phyloP scores from a whole-genome alignment of 176 grass and related monocot genomes.

The Phoenix dactylifera region DNA sequence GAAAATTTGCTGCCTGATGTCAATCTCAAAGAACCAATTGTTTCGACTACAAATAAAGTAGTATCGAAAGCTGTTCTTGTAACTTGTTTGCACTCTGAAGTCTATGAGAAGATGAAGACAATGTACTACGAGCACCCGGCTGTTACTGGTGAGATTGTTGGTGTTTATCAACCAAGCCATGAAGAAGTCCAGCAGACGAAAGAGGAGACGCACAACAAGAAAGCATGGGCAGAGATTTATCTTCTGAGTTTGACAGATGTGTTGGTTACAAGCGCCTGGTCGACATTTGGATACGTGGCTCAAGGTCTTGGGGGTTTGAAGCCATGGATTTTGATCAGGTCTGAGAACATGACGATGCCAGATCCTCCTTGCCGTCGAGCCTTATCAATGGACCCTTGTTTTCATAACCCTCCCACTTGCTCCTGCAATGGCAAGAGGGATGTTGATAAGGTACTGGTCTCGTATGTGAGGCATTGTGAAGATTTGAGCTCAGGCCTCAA shows the following conservation, averaged over 20 bases:
- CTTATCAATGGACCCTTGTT: conserved; percentile 17
- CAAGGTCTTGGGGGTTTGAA: conserved; percentile 7
- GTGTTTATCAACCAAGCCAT: conserved; percentile 17
- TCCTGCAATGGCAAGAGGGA: conserved; percentile 2
- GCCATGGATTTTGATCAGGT: conserved; percentile 14
- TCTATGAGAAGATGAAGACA: conserved; percentile 10
- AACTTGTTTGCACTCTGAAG: background rate
- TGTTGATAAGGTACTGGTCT: background rate
- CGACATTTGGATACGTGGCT: conserved; percentile 17
- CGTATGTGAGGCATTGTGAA: conserved; percentile 8
- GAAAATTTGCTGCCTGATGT: background rate
- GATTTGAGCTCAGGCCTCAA: conserved; percentile 3
- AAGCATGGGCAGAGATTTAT: conserved; percentile 14
- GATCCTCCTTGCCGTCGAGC: background rate
- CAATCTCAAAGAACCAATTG: background rate
- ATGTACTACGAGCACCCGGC: conserved; percentile 14
- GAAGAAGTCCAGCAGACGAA: conserved; percentile 6
- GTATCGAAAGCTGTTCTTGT: background rate
- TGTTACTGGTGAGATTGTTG: background rate
- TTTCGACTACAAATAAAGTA: background rate
- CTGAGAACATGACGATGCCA: background rate
- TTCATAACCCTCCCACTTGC: conserved; percentile 8
- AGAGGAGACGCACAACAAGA: conserved; percentile 2
- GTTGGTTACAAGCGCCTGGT: conserved; percentile 3
- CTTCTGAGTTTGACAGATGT: conserved; percentile 13